Percentiles rank a stretch among this genome's conserved stretches.
These are phyloP conservation scores for Candida gorgasii DNA, from an alignment of 805 yeast species.

Conservation along the genomic window DNA sequence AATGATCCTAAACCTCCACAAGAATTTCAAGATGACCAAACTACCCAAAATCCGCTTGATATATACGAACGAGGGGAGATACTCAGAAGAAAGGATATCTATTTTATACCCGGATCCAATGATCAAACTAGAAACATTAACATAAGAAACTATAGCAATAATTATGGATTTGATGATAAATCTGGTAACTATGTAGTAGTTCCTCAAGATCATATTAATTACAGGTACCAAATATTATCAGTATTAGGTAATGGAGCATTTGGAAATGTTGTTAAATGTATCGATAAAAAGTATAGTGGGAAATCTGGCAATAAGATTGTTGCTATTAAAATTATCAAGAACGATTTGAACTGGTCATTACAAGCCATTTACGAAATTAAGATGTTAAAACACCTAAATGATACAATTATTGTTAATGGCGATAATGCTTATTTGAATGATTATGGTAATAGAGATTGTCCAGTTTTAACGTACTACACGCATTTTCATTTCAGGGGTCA, in stretches of 20 bases:
- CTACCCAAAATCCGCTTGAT: conserved; percentile 29
- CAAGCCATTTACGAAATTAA: conserved; percentile 81
- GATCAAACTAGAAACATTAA: conserved; percentile 25
- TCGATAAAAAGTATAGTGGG: conserved; percentile 55
- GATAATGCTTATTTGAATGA: conserved; percentile 17
- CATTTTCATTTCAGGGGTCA: conserved; percentile 82
- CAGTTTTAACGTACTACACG: conserved; percentile 56
- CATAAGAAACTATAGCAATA: conserved; percentile 40
- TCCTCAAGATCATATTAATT: conserved; percentile 71
- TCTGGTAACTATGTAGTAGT: conserved; percentile 59
- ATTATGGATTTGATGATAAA: conserved; percentile 73
- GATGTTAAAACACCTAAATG: conserved; percentile 52
- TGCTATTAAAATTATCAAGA: conserved; percentile 79
- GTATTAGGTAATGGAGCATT: conserved; percentile 78
- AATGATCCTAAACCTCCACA: conserved; percentile 10
- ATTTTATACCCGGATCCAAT: conserved; percentile 46
- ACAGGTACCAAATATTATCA: conserved; percentile 62
- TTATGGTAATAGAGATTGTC: conserved; percentile 15
- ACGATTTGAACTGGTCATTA: conserved; percentile 68
- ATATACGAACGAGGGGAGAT: conserved; percentile 65
- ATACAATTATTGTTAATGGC: conserved; percentile 5
- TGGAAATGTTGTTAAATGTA: conserved; percentile 72
- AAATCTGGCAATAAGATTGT: conserved; percentile 40
- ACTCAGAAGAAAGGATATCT: conserved; percentile 47
- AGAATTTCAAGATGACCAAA: conserved; percentile 1